A percentile compares a stretch with the other conserved stretches of the same genome.
These are phyloP conservation scores for Sabuloglossum arenarium DNA, from an alignment of 495 filamentous ascomycete species.

Conservation along the genomic window DNA sequence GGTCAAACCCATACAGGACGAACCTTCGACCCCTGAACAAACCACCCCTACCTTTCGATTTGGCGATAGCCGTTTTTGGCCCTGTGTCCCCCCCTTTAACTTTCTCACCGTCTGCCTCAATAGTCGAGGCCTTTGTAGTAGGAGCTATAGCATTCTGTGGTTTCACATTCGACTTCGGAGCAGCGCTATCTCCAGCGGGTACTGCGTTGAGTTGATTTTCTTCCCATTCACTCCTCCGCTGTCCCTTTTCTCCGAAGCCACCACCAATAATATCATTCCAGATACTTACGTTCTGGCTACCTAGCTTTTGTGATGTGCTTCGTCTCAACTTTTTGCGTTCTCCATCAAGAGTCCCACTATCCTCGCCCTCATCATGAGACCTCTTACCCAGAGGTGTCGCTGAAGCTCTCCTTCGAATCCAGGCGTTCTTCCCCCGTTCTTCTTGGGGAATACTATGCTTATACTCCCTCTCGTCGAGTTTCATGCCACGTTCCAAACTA, in stretches of 20 bases:
- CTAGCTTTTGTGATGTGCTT: slow-evolving; percentile 57
- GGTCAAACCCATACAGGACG: slow-evolving; percentile 42
- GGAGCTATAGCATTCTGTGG: background rate
- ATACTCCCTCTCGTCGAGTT: slow-evolving; percentile 65
- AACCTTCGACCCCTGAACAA: slow-evolving; percentile 38
- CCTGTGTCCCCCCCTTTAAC: background rate
- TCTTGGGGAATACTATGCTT: slow-evolving; percentile 45
- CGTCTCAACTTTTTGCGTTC: slow-evolving; percentile 57
- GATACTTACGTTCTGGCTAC: slow-evolving; percentile 55
- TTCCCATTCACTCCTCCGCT: slow-evolving; percentile 17
- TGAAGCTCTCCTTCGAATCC: slow-evolving; percentile 26
- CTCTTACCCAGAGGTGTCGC: slow-evolving; percentile 24
- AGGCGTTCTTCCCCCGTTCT: slow-evolving; percentile 59
- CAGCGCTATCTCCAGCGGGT: background rate
- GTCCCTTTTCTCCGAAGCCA: slow-evolving; percentile 18
- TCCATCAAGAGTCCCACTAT: slow-evolving; percentile 1
- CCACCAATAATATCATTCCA: slow-evolving; percentile 72
- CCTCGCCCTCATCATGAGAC: slow-evolving; percentile 14
- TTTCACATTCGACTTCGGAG: background rate
- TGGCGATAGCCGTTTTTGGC: background rate
- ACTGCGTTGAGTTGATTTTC: slow-evolving; percentile 6
- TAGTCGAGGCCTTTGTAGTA: background rate
- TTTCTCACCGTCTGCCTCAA: background rate
- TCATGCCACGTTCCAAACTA: slow-evolving; percentile 80
- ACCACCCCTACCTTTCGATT: slow-evolving; percentile 8